These are phyloP conservation scores for Stephania yunnanensis DNA, from an alignment of 164 flowering plant species.

Conservation along the genomic window DNA sequence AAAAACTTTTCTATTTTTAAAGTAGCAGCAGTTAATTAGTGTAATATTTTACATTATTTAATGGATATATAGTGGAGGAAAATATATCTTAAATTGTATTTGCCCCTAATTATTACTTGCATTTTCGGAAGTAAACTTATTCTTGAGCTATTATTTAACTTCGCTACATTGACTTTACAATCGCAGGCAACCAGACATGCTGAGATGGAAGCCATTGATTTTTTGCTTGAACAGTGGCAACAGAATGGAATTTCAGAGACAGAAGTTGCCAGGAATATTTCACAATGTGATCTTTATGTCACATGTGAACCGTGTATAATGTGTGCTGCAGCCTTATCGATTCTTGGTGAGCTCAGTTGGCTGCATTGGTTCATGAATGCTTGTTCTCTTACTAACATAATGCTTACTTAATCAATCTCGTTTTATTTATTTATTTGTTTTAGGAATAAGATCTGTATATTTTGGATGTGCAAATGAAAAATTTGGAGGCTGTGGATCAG, in stretches of 20 bases:
- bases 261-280: slow-evolving; percentile 54
- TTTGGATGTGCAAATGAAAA: slow-evolving; percentile 94
- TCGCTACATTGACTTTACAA: background rate
- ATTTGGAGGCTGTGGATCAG: slow-evolving; percentile 96
- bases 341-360: slow-evolving; percentile 48
- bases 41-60: no score
- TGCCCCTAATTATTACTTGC: background rate
- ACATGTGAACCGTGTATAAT: slow-evolving; percentile 99
- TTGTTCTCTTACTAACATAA: background rate
- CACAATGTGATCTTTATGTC: slow-evolving; percentile 71
- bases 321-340: slow-evolving; percentile 88
- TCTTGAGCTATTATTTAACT: background rate
- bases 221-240: slow-evolving; percentile 66
- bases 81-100: no score
- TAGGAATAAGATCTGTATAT: slow-evolving; percentile 71
- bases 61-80: no score
- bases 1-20: no score
- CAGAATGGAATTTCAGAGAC: slow-evolving; percentile 42
- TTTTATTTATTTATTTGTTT: background rate
- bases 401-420: background rate
- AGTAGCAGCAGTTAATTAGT: no score
- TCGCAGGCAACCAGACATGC: slow-evolving; percentile 90
- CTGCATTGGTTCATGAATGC: background rate
- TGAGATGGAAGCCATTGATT: slow-evolving; percentile 92
- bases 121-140: background rate